Base-by-base conservation (phyloP, 1,139 yeast genomes). In the Hemisphaericaspora lyxosophila region DNA sequence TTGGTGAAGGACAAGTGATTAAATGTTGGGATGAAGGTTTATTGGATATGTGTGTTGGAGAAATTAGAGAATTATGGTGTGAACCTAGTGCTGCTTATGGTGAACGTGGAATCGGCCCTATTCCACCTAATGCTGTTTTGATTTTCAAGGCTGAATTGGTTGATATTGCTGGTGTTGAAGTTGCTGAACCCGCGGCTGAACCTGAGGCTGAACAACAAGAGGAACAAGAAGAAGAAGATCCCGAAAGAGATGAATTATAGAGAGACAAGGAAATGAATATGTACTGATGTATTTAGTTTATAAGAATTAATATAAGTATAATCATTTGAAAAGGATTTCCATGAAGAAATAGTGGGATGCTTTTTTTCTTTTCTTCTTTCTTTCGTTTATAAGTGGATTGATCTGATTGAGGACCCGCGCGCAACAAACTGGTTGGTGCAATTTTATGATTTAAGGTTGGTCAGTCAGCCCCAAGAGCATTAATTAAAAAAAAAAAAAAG, bases 11-110 rank as follows among this genome's bases (percentile, higher is more conserved):
- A 14, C 82, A 77, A 54, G 96, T 88, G 33, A 87, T 88, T 54
- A 60, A 72, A 49, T 96, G 96, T 45, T 88, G 96, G 96, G 96
- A 88, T 47, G 79, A 83, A 60, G 96, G 96, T 31, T 68, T 87
- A 39, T 49, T 55, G 33, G 67, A 82, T 38, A 85, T 86, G 92
- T 88, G 96, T 62, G 72, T 85, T 58, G 96, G 96, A 35, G 96
- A 88, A 61, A 75, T 81, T 66, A 78, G 96, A 55, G 80, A 76
- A 50, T 71, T 88, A 51, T 76, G 79, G 29, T 86, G 89, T 56
- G 95, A 96, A 34, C 74, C 92, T 9, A 73, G 74, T 33, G 64
- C 86, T 54, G 96, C 80, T 7, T 88, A 88, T 51, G 97, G 97
- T 39, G 63, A 68, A 31, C 59, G 78, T 39, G 95, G 94, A 34